Percentiles rank a stretch among this genome's conserved stretches.
These are phyloP conservation scores for Zalaria obscura DNA, from an alignment of 2,329 filamentous ascomycete genomes.

Conservation along the genomic window DNA sequence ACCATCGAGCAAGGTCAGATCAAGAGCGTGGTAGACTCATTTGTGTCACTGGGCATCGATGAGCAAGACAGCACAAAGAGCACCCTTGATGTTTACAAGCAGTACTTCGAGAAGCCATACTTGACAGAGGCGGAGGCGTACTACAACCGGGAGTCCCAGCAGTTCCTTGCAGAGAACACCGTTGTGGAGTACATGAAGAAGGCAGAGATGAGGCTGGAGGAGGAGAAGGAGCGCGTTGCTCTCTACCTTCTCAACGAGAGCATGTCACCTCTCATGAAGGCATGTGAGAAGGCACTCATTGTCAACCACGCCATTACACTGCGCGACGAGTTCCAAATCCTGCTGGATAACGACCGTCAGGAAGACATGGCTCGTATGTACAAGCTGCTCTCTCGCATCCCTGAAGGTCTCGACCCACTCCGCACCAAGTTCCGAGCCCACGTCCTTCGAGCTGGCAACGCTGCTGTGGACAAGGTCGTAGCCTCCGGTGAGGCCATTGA, in stretches of 20 bases:
- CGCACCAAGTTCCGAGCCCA: conserved; percentile 81
- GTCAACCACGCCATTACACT: conserved; percentile 75
- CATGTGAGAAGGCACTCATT: conserved; percentile 80
- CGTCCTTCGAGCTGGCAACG: conserved; percentile 75
- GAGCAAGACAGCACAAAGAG: conserved; percentile 87
- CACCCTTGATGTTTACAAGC: conserved; percentile 86
- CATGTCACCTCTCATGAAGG: conserved; percentile 65
- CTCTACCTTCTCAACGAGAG: conserved; percentile 91
- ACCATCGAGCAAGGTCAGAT: conserved; percentile 96
- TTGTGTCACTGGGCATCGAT: conserved; percentile 83
- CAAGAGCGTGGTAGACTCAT: conserved; percentile 92
- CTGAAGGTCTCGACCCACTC: conserved; percentile 80
- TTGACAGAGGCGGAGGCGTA: conserved; percentile 70
- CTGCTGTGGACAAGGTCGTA: conserved; percentile 82
- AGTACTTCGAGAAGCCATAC: conserved; percentile 87
- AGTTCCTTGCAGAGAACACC: conserved; percentile 91
- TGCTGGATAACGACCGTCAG: conserved; percentile 86
- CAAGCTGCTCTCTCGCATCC: conserved; percentile 73
- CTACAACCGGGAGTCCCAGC: conserved; percentile 83
- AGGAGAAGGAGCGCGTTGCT: conserved; percentile 87
- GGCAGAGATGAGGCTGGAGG: conserved; percentile 73
- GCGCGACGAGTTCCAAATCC: conserved; percentile 85
- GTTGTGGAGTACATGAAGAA: conserved; percentile 99
- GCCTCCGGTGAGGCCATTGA: conserved; percentile 80
- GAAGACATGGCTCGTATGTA: conserved; percentile 98